Evolutionary conservation across 169 alveolate genomes (phyloP).

Genomic region (Eimeria zaria): DNA sequence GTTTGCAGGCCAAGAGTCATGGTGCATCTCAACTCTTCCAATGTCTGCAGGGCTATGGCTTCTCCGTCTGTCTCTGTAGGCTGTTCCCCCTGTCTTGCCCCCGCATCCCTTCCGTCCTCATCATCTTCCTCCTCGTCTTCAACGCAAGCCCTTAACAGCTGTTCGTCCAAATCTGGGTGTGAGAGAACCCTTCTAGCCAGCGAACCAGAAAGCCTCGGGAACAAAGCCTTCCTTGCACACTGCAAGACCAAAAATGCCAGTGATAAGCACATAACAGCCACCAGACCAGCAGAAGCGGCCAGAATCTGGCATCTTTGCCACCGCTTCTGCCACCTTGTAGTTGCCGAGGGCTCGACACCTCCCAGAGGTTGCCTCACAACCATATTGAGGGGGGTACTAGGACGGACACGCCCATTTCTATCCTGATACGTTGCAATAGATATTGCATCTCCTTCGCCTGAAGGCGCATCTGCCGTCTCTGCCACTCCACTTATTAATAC

Average conservation of each 20-base stretch:
- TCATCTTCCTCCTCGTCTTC: not conserved
- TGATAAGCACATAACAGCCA: slow-evolving; percentile 1
- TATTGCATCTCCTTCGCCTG: not conserved
- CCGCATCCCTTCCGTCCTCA: not conserved
- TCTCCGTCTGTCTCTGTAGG: not conserved
- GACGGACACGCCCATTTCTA: not conserved
- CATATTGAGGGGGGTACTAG: not conserved
- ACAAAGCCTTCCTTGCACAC: not conserved
- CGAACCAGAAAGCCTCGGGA: not conserved
- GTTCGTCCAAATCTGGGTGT: not conserved
- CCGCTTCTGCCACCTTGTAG: not conserved
- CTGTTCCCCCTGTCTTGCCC: not conserved
- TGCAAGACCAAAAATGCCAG: not conserved
- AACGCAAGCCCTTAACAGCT: not conserved
- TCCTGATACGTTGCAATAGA: not conserved
- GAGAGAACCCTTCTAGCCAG: not conserved
- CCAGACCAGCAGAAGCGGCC: not conserved
- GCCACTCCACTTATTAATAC: not conserved
- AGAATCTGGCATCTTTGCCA: not conserved
- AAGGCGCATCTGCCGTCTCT: not conserved
- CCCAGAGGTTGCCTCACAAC: not conserved
- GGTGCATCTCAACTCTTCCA: not conserved
- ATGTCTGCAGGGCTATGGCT: not conserved
- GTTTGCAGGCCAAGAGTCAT: not conserved
- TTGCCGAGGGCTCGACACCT: not conserved